Conservation (phyloP, 192 early-diverging fungal species). For the Coemansia sp. region DNA sequence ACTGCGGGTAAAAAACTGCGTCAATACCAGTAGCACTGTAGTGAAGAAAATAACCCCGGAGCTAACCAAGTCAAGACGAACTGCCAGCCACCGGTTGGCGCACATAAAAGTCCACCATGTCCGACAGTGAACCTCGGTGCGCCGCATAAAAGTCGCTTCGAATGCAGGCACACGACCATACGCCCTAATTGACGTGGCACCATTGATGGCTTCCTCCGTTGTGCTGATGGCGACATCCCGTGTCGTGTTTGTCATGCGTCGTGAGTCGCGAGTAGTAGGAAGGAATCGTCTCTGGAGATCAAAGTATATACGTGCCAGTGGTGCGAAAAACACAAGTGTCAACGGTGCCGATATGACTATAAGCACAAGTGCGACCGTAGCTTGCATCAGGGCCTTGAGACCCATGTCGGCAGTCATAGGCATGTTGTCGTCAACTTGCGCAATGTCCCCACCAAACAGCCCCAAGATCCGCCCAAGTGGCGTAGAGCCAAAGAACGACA, state of each 20-base stretch:
- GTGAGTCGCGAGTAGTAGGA: constrained; percentile 77
- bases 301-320: constrained; percentile 75
- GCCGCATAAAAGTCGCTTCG: constrained; percentile 53
- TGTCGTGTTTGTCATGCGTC: constrained; percentile 71
- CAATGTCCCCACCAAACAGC: constrained; percentile 67
- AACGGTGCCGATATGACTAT: constrained; percentile 60
- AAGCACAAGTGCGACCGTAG: constrained; percentile 57
- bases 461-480: constrained; percentile 76
- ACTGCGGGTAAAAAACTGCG: too few relatives aligned
- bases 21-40: constrained; percentile 64
- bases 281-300: constrained; percentile 73
- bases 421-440: constrained; percentile 59
- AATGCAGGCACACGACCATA: constrained; percentile 74
- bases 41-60: constrained; percentile 69
- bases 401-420: constrained; percentile 59
- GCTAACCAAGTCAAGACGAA: constrained; percentile 70
- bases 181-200: constrained; percentile 77
- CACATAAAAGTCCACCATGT: constrained; percentile 69
- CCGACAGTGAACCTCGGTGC: constrained; percentile 65
- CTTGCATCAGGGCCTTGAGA: constrained; percentile 55
- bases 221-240: constrained; percentile 71
- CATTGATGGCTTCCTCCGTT: constrained; percentile 69
- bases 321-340: constrained; percentile 68
- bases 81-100: constrained; percentile 65
- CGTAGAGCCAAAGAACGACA: constrained; percentile 74